These are phyloP conservation scores for Pulveroboletus sp. DNA, from an alignment of 768 basidiomycete genomes.

Conservation along the genomic window DNA sequence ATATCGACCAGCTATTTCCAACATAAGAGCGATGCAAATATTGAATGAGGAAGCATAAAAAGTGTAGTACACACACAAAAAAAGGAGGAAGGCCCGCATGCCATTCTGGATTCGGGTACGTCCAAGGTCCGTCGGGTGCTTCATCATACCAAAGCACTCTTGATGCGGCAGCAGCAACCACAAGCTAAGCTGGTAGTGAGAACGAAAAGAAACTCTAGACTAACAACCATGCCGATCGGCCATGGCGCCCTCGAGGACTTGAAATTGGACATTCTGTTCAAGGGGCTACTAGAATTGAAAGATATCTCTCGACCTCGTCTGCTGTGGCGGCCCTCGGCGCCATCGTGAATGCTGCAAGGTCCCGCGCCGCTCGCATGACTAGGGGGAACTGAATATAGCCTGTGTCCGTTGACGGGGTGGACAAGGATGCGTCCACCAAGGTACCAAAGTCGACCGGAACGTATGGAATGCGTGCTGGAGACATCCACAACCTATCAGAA, in stretches of 20 bases:
- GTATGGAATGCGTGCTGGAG: constrained; percentile 57
- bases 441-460: constrained; percentile 61
- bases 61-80: too few species aligned
- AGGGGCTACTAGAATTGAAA: constrained; percentile 35
- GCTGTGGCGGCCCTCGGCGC: not conserved
- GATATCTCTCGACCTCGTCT: constrained; percentile 31
- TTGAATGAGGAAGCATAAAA: too few species aligned
- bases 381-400: constrained; percentile 65
- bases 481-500: not conserved
- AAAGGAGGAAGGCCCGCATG: too few species aligned
- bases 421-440: constrained; percentile 39
- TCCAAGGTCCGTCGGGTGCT: too few species aligned
- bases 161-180: constrained; percentile 10
- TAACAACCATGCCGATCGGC: constrained; percentile 17
- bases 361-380: constrained; percentile 39
- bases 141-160: constrained; percentile 6
- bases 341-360: constrained; percentile 12
- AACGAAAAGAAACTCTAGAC: constrained; percentile 4
- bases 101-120: too few species aligned
- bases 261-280: constrained; percentile 26
- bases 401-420: constrained; percentile 30
- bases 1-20: too few species aligned
- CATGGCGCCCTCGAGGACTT: not conserved
- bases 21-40: too few species aligned
- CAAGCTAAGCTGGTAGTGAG: not conserved